A percentile compares a stretch with the other conserved stretches of the same genome.
These are phyloP conservation scores for Salpingoeca rosetta DNA, from an alignment of 78 protist species.

Conservation along the genomic window DNA sequence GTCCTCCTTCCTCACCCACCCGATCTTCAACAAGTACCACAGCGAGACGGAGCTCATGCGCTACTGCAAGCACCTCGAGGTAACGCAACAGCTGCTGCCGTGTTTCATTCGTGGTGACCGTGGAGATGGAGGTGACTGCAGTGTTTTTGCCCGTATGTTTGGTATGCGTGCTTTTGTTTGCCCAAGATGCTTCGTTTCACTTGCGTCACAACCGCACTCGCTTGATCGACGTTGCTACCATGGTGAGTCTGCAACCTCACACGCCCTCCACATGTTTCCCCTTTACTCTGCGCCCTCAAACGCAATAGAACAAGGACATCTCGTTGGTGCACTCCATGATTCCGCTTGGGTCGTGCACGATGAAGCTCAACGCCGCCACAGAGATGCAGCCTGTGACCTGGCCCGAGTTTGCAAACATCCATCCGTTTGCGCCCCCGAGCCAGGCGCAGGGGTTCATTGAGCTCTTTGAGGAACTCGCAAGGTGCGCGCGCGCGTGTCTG, in stretches of 20 bases:
- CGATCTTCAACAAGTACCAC: constrained; percentile 81
- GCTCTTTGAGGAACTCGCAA: constrained; percentile 30
- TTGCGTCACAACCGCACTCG: no score
- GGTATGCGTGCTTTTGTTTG: no score
- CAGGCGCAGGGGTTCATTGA: constrained; percentile 69
- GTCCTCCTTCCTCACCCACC: constrained; percentile 55
- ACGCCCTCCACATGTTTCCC: no score
- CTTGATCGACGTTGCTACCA: no score
- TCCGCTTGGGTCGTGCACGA: constrained; percentile 92
- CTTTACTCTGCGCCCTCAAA: no score
- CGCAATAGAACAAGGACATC: constrained; percentile 66
- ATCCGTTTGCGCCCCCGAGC: constrained; percentile 87
- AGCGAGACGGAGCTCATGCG: constrained; percentile 82
- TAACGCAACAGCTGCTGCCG: no score
- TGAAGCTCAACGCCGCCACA: constrained; percentile 93
- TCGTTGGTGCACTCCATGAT: constrained; percentile 78
- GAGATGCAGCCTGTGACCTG: constrained; percentile 90
- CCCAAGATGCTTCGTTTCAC: no score
- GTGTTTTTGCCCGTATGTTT: no score
- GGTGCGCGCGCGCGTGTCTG: no score
- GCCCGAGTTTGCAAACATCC: constrained; percentile 81
- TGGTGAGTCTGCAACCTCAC: no score
- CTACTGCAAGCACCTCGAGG: constrained; percentile 71
- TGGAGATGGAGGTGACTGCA: no score
- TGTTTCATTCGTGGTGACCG: no score